Evolutionary conservation across 176 grass and related monocot species (phyloP).

Genomic region (Eragrostis curvula): DNA sequence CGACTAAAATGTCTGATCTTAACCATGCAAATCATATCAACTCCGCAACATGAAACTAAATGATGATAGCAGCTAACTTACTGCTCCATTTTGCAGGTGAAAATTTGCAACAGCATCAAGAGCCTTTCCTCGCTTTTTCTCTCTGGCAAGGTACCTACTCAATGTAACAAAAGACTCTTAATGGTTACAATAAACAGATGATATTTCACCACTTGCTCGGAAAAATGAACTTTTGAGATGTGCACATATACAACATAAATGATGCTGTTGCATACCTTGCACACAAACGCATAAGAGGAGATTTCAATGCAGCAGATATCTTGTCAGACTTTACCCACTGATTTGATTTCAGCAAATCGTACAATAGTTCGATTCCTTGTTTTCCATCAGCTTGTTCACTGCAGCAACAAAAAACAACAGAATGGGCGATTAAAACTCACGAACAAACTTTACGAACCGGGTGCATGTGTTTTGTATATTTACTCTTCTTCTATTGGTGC

Average conservation of each 20-base stretch:
- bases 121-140: slow-evolving; percentile 91
- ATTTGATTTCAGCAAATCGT: slow-evolving; percentile 69
- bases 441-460: background rate
- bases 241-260: background rate
- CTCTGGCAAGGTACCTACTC: slow-evolving; percentile 80
- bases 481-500: background rate
- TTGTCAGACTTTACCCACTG: slow-evolving; percentile 72
- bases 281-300: slow-evolving; percentile 86
- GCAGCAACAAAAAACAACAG: slow-evolving; percentile 36
- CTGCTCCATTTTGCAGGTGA: slow-evolving; percentile 99
- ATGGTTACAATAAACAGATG: slow-evolving; percentile 6
- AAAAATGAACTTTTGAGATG: background rate
- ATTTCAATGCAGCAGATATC: slow-evolving; percentile 67
- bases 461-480: background rate
- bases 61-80: slow-evolving; percentile 44
- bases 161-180: slow-evolving; percentile 28
- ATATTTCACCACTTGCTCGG: background rate
- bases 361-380: slow-evolving; percentile 73
- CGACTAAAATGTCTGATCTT: background rate
- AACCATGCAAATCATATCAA: background rate
- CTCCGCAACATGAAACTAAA: background rate
- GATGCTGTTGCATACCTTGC: slow-evolving; percentile 58
- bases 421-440: slow-evolving; percentile 6
- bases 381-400: slow-evolving; percentile 66
- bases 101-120: slow-evolving; percentile 93